Percentiles rank a stretch among this genome's conserved stretches.
Evolutionary conservation across 768 basidiomycete species (phyloP).

Genomic region (Hemileccinum rubropunctum): DNA sequence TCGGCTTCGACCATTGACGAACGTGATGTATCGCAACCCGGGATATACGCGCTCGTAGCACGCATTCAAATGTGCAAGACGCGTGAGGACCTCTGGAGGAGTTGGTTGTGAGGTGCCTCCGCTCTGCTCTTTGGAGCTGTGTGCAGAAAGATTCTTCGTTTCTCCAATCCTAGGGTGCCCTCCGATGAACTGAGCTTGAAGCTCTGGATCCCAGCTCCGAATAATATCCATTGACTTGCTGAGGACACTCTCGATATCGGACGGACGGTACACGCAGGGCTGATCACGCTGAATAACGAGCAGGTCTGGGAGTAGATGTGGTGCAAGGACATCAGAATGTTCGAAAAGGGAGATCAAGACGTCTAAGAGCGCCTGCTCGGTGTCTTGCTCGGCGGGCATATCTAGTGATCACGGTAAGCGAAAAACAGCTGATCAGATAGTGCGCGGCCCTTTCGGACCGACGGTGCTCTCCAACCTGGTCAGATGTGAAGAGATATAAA

Average conservation of each 20-base stretch:
- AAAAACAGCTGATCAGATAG: constrained; percentile 1
- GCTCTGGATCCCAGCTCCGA: constrained; percentile 46
- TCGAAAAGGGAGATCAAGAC: constrained; percentile 58
- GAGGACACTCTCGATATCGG: constrained; percentile 52
- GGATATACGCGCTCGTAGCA: constrained; percentile 74
- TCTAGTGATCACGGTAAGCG: neutral
- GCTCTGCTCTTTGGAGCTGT: constrained; percentile 82
- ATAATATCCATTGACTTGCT: constrained; percentile 50
- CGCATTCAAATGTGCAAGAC: constrained; percentile 72
- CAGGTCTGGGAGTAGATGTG: constrained; percentile 54
- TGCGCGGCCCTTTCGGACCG: constrained; percentile 1
- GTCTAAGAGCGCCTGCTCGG: constrained; percentile 24
- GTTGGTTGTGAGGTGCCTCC: constrained; percentile 47
- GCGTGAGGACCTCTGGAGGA: constrained; percentile 68
- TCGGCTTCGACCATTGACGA: constrained; percentile 82
- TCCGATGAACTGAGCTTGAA: constrained; percentile 63
- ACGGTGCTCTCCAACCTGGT: constrained; percentile 1
- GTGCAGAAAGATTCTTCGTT: constrained; percentile 64
- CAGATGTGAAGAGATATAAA: constrained; percentile 1
- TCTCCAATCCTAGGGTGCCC: constrained; percentile 93
- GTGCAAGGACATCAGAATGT: constrained; percentile 55
- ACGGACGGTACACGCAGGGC: constrained; percentile 28
- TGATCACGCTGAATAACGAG: constrained; percentile 26
- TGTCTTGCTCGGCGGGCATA: constrained; percentile 2
- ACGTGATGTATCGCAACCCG: constrained; percentile 84